Base-by-base conservation (phyloP, 139 green algal species). In the Micromonas pusilla region DNA sequence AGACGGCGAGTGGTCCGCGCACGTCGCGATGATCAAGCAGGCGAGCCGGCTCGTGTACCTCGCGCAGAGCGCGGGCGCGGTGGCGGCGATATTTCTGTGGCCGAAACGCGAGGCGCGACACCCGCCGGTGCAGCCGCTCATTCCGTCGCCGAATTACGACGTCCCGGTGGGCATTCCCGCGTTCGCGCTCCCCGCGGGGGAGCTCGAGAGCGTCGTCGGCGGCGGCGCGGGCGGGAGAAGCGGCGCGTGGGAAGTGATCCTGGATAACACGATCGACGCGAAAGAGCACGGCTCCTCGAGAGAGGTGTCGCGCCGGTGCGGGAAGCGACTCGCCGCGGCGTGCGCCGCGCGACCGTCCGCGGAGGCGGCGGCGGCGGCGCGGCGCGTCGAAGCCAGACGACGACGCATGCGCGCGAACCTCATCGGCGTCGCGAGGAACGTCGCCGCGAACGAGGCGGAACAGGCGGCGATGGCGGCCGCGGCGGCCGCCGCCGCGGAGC, bases 71-170 rank as follows among this genome's bases (percentile, higher is more conserved):
- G 13, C 9, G 26, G 68, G 68, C 2, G 68, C 68, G 19, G 19
- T 25, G 36, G 68, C 68, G 6, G 68, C 53, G 9, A 26, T 75
- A 23, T 75, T 75, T 32, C 34, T 75, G 36, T 75, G 68, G 68
- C 68, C 68, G 20, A 62, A 31, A 62, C 37, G 34, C 38, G 3
- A 6, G 21, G 2, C 20, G 0, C 4, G 23, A 23, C 33, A 39
- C 6, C 34, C 6, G 2, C 23, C 68, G 19, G 26, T 62, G 34
- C 68, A 75, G 32, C 68, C 68, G 25, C 37, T 75, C 37, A 19
- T 63, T 3, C 19, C 68, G 36, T 62, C 21, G 36, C 68, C 68
- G 26, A 75, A 75, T 32, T 75, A 62, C 26, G 68, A 75, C 31
- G 53, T 2, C 36, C 3, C 68, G 68, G 31, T 39, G 37, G n/a